Conservation (phyloP, 2,329 filamentous ascomycete species). For the Byssothecium circinans region DNA sequence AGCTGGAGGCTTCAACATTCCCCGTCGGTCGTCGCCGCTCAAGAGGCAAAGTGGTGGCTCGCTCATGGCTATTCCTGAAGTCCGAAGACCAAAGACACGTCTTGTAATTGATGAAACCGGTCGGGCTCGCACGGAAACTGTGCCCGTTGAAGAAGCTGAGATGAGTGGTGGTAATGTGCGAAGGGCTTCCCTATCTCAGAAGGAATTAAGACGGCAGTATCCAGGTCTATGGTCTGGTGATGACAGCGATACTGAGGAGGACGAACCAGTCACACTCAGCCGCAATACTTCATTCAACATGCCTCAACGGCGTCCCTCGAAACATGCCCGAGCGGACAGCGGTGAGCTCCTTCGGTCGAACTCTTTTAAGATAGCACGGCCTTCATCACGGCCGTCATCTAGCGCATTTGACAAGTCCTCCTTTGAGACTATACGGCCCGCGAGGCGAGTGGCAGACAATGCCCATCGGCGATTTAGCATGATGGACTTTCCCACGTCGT, state of each 20-base stretch:
- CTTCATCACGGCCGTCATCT: conserved; percentile 34
- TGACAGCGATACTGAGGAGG: conserved; percentile 43
- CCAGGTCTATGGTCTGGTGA: conserved; percentile 49
- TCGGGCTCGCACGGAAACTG: conserved; percentile 51
- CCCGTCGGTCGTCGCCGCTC: conserved; percentile 50
- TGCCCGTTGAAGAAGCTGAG: conserved; percentile 39
- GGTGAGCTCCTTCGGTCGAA: conserved; percentile 29
- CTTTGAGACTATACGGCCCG: conserved; percentile 32
- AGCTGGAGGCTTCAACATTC: conserved; percentile 33
- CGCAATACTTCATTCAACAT: conserved; percentile 42
- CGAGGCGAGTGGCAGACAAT: conserved; percentile 25
- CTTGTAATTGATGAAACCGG: conserved; percentile 53
- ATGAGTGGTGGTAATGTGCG: conserved; percentile 30
- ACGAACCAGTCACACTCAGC: conserved; percentile 36
- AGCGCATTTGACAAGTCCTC: conserved; percentile 36
- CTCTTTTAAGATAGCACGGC: conserved; percentile 39
- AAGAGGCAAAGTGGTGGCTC: conserved; percentile 48
- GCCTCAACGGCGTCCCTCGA: conserved; percentile 35
- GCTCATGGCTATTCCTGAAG: conserved; percentile 51
- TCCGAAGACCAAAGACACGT: conserved; percentile 46
- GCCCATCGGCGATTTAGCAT: conserved; percentile 35
- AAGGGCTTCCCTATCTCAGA: conserved; percentile 18
- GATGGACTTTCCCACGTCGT: conserved; percentile 34
- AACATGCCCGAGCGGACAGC: conserved; percentile 41
- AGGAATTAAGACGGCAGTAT: conserved; percentile 42